These are phyloP conservation scores for Athelia sp. DNA, from an alignment of 1,284 basidiomycete species.

Conservation along the genomic window DNA sequence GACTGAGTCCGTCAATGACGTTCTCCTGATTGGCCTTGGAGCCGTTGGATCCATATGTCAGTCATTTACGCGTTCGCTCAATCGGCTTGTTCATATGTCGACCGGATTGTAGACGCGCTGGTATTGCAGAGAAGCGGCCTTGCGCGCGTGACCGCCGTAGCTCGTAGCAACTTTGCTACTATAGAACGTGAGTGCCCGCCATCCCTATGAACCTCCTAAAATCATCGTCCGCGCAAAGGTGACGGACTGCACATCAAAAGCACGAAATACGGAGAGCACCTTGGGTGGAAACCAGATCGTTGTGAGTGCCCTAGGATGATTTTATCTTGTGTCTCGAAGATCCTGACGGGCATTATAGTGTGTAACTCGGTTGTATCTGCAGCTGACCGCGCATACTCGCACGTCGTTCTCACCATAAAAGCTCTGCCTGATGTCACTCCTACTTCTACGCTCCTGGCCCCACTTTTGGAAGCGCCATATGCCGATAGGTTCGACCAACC, in stretches of 20 bases:
- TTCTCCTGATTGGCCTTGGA: constrained; percentile 14
- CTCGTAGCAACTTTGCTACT: constrained; percentile 14
- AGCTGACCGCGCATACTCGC: constrained; percentile 55
- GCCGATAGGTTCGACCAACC: constrained; percentile 42
- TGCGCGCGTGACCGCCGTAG: constrained; percentile 14
- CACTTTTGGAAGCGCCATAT: constrained; percentile 51
- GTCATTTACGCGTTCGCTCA: not conserved
- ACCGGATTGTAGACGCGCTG: constrained; percentile 5
- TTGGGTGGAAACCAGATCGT: constrained; percentile 58
- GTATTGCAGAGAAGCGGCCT: constrained; percentile 9
- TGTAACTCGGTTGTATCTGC: constrained; percentile 55
- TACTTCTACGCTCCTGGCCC: constrained; percentile 53
- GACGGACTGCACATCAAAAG: constrained; percentile 45
- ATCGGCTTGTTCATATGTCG: not conserved
- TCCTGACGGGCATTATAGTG: constrained; percentile 31
- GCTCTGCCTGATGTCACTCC: constrained; percentile 64
- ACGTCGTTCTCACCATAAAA: constrained; percentile 70
- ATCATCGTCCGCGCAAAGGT: not conserved
- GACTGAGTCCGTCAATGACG: constrained; percentile 5
- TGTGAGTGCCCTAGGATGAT: constrained; percentile 31
- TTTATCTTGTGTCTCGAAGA: not conserved
- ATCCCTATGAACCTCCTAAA: constrained; percentile 24
- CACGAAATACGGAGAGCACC: constrained; percentile 52
- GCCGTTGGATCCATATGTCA: constrained; percentile 15
- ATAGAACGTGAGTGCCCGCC: constrained; percentile 6